Evolutionary conservation across 2,329 filamentous ascomycete genomes (phyloP), one percentile per base, ranked within the genome.

Genomic region (Aspergillus aculeatus): DNA sequence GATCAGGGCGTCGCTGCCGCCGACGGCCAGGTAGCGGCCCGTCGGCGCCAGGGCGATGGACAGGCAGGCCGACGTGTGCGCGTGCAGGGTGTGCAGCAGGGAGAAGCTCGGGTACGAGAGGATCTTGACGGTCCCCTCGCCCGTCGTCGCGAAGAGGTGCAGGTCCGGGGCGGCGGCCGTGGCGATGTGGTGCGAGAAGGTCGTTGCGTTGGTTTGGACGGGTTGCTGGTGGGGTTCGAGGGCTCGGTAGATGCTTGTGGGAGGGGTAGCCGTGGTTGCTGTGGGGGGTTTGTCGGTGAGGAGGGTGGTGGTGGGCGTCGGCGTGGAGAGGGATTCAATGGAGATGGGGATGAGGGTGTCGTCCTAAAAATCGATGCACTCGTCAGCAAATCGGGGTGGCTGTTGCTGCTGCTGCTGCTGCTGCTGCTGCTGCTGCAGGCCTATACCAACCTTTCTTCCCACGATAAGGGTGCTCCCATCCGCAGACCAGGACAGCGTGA

Each of bases 71-170:
- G 80, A 81, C 9, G 80, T 81, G 66, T 82, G 80, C 7, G 80
- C 79, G 60, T 79, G 73, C 19, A 82, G 71, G 55, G 78, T 80
- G 66, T 82, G 77, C 4, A 79, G 71, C 21, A 72, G 59, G 24
- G 72, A 64, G 63, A 81, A 80, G 56, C 77, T 78, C 5, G 80
- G 78, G 63, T 80, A 81, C 32, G 76, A 77, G 57, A 80, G 68
- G 62, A 81, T 78, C 59, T 80, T 80, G 59, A 82, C 78, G 31
- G 75, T 77, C 58, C 80, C 80, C 64, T 82, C 79, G 61, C 80
- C 80, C 16, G 79, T 80, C 24, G 80, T 82, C 21, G 80, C 75
- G 62, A 82, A 76, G 54, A 81, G 70, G 57, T 80, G 73, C 10
- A 77, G 69, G 23, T 77, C 70, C 7, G 76, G 75, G 14, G 69